Percentiles rank a stretch among this genome's conserved stretches.
phyloP scores from a whole-genome alignment of 1,139 yeast genomes.

The Kurtzmaniella quercitrusa region DNA sequence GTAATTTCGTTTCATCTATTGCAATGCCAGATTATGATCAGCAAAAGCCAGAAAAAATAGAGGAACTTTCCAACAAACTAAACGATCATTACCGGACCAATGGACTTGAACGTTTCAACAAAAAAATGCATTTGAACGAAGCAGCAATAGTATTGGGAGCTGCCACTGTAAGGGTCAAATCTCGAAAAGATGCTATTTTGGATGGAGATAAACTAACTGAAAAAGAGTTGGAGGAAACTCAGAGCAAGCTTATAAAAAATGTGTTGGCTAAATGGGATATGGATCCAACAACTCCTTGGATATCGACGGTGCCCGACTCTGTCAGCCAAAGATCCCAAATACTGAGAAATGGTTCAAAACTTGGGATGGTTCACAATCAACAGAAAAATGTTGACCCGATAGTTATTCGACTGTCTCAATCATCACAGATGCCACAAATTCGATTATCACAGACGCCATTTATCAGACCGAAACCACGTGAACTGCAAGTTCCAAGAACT shows the following conservation, averaged over 20 bases:
- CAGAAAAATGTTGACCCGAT: not conserved
- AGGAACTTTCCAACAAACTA: slow-evolving; percentile 9
- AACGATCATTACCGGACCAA: slow-evolving; percentile 7
- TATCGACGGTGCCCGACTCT: slow-evolving; percentile 7
- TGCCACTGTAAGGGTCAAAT: slow-evolving; percentile 21
- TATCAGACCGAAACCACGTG: not conserved
- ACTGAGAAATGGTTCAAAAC: not conserved
- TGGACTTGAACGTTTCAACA: slow-evolving; percentile 12
- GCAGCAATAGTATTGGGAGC: slow-evolving; percentile 20
- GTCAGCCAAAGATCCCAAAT: not conserved
- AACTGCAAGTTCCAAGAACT: not conserved
- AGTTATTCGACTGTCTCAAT: not conserved
- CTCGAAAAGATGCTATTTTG: slow-evolving; percentile 6
- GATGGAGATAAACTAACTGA: slow-evolving; percentile 11
- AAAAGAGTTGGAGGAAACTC: slow-evolving; percentile 12
- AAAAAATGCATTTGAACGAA: slow-evolving; percentile 12
- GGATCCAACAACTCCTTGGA: slow-evolving; percentile 3
- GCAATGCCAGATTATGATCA: not conserved
- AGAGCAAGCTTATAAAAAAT: slow-evolving; percentile 15
- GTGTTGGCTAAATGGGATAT: slow-evolving; percentile 27
- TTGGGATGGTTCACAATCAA: not conserved
- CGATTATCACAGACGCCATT: slow-evolving; percentile 2
- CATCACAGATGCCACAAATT: not conserved
- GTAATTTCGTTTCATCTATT: slow-evolving; percentile 1
- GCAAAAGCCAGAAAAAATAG: slow-evolving; percentile 8